Evolutionary conservation across 2,329 filamentous ascomycete species (phyloP).

Genomic region (Hymenotorrendiella dingleyae): DNA sequence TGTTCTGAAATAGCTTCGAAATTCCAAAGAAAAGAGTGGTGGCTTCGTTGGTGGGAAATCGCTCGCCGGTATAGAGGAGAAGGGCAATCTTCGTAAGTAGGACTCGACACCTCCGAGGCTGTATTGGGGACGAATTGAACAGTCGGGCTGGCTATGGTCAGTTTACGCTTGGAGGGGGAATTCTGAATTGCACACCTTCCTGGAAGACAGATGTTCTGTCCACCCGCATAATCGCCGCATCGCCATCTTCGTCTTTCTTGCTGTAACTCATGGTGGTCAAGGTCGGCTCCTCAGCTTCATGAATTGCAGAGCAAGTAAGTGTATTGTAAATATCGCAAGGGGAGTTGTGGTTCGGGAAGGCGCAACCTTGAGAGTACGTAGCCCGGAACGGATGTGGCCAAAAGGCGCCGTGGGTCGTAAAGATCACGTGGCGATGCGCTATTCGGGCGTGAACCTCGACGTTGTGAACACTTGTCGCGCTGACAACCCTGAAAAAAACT

Average conservation of each 20-base stretch:
- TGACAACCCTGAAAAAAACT: too few relatives aligned
- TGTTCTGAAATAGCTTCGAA: constrained; percentile 99
- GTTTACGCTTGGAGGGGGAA: constrained; percentile 27
- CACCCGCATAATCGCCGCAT: constrained; percentile 89
- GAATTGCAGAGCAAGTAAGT: constrained; percentile 27
- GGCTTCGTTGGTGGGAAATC: constrained; percentile 94
- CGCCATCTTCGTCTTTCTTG: constrained; percentile 98
- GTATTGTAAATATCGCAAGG: background rate
- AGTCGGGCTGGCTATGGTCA: constrained; percentile 67
- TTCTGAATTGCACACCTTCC: constrained; percentile 62
- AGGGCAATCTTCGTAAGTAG: constrained; percentile 96
- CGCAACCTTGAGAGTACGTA: constrained; percentile 7
- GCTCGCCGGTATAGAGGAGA: constrained; percentile 93
- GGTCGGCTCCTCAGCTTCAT: constrained; percentile 32
- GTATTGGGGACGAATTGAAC: constrained; percentile 96
- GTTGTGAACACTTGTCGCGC: too few relatives aligned
- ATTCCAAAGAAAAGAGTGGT: constrained; percentile 98
- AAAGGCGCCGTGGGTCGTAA: constrained; percentile 1
- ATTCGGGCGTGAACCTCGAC: background rate
- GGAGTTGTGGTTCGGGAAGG: constrained; percentile 3
- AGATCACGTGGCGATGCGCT: background rate
- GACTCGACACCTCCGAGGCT: constrained; percentile 93
- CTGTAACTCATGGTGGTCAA: constrained; percentile 77
- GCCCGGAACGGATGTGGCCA: constrained; percentile 4
- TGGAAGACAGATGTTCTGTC: constrained; percentile 98